Conservation (phyloP, 2,329 filamentous ascomycete species). For the Scortechinia acanthostroma region DNA sequence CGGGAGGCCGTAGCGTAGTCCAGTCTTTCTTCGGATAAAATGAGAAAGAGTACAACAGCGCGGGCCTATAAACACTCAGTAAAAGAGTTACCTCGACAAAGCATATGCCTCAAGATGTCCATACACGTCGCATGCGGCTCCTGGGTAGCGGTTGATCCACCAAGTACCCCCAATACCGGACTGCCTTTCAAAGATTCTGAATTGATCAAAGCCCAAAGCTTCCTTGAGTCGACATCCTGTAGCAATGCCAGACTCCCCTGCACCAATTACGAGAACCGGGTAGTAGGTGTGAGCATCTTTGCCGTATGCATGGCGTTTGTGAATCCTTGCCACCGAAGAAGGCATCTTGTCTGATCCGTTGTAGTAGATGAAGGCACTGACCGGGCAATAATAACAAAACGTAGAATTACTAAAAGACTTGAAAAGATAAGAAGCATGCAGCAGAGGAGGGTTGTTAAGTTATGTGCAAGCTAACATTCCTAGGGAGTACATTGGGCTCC, state of each 20-base stretch:
- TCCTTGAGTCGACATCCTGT: constrained; percentile 48
- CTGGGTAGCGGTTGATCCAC: constrained; percentile 52
- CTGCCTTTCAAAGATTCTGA: constrained; percentile 47
- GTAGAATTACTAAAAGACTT: no score
- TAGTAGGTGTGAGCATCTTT: constrained; percentile 21
- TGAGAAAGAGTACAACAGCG: constrained; percentile 45
- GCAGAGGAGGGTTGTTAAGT: no score
- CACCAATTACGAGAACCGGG: constrained; percentile 46
- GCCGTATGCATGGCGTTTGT: background rate
- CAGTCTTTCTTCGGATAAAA: constrained; percentile 43
- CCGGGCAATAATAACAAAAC: no score
- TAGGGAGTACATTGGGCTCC: no score
- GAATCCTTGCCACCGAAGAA: background rate
- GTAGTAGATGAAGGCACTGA: no score
- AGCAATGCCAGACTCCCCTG: constrained; percentile 50
- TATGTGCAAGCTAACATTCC: no score
- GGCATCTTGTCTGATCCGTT: background rate
- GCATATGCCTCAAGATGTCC: constrained; percentile 4
- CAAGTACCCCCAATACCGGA: constrained; percentile 49
- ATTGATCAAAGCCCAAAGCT: constrained; percentile 44
- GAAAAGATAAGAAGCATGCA: no score
- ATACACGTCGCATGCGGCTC: constrained; percentile 41
- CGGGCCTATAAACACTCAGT: constrained; percentile 29
- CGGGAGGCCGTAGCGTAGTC: constrained; percentile 36
- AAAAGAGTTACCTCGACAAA: background rate